Percentiles rank a stretch among this genome's conserved stretches.
phyloP scores from a whole-genome alignment of 2,329 filamentous ascomycete genomes.

The Colletotrichum shisoi region DNA sequence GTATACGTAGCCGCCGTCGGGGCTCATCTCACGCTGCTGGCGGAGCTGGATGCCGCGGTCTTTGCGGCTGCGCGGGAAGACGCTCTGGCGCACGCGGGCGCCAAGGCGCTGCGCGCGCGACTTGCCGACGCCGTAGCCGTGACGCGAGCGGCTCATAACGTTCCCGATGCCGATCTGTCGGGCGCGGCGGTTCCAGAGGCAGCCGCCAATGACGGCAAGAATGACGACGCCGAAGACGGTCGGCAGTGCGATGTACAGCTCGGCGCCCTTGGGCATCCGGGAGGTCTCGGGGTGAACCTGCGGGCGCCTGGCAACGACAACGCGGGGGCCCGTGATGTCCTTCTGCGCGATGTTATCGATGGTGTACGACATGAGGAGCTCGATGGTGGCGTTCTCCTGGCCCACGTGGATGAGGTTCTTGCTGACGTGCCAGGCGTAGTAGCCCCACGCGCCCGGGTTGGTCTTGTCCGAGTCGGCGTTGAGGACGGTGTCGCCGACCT shows the following conservation, averaged over 20 bases:
- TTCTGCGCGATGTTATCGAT: constrained; percentile 49
- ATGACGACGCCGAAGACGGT: constrained; percentile 57
- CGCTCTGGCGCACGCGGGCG: constrained; percentile 45
- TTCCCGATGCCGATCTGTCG: constrained; percentile 61
- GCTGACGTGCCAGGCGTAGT: constrained; percentile 45
- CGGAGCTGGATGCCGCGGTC: constrained; percentile 56
- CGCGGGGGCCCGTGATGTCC: constrained; percentile 52
- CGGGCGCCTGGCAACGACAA: constrained; percentile 52
- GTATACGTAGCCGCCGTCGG: constrained; percentile 46
- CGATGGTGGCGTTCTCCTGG: constrained; percentile 45
- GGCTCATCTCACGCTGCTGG: constrained; percentile 37
- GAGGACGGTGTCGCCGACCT: constrained; percentile 40
- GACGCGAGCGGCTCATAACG: constrained; percentile 57
- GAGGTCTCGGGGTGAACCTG: constrained; percentile 46
- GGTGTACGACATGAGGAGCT: constrained; percentile 45
- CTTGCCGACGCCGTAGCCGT: constrained; percentile 56
- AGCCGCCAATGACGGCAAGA: constrained; percentile 62
- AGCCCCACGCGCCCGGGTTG: constrained; percentile 44
- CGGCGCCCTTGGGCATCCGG: constrained; percentile 50
- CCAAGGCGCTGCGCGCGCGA: constrained; percentile 50
- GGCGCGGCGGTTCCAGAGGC: constrained; percentile 62
- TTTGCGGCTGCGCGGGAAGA: constrained; percentile 39
- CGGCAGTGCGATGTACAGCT: constrained; percentile 63
- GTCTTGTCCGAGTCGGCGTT: constrained; percentile 28
- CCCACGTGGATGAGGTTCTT: constrained; percentile 42